A percentile compares a stretch with the other conserved stretches of the same genome.
Conservation (phyloP, 805 yeast species). For the Yamadazyma akitaensis region DNA sequence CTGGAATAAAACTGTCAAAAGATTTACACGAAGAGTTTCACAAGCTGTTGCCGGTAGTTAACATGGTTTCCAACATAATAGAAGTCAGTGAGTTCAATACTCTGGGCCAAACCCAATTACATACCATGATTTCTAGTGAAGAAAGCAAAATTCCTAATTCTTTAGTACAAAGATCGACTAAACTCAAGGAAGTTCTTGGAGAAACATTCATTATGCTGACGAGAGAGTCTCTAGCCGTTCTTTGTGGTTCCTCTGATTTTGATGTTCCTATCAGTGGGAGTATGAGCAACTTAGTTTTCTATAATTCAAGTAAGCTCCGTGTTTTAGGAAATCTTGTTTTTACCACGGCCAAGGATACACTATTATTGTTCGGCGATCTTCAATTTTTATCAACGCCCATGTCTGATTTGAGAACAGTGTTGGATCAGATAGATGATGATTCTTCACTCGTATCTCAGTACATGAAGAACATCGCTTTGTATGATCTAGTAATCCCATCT, state of each 20-base stretch:
- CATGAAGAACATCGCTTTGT: conserved; percentile 30
- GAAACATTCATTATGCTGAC: conserved; percentile 14
- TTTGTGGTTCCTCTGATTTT: conserved; percentile 30
- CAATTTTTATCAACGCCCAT: conserved; percentile 28
- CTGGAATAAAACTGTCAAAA: not conserved
- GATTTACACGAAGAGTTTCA: not conserved
- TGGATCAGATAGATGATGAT: conserved; percentile 20
- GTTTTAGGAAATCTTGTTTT: conserved; percentile 24
- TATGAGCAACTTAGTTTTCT: not conserved
- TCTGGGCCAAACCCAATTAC: not conserved
- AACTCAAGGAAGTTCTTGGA: conserved; percentile 26
- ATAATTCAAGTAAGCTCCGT: conserved; percentile 20
- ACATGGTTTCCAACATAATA: not conserved
- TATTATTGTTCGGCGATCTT: conserved; percentile 24
- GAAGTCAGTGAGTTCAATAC: not conserved
- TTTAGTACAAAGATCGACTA: conserved; percentile 4
- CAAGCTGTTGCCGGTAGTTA: not conserved
- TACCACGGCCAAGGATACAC: conserved; percentile 11
- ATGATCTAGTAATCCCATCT: conserved; percentile 28
- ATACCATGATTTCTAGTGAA: not conserved
- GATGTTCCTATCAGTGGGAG: not conserved
- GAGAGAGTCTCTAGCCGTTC: conserved; percentile 23
- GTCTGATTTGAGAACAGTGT: conserved; percentile 24
- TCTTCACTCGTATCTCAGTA: conserved; percentile 21
- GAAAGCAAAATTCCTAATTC: not conserved